phyloP scores from a whole-genome alignment of 2,329 filamentous ascomycete species.

The Ascochyta lentis region DNA sequence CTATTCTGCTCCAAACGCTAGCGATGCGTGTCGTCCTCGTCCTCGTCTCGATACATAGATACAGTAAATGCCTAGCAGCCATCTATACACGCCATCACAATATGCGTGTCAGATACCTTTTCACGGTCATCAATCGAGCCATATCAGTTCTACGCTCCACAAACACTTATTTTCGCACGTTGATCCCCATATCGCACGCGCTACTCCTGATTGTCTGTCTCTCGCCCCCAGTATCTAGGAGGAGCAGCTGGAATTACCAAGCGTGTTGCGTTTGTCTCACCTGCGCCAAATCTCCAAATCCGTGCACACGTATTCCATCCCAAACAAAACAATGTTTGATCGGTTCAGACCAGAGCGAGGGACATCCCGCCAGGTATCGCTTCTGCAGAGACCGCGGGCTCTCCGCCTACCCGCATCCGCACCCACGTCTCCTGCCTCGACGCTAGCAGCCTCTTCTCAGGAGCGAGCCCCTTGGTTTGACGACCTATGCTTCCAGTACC shows the following conservation, averaged over 20 bases:
- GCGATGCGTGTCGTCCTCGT: too few species aligned
- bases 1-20: too few species aligned
- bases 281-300: neutral
- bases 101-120: neutral
- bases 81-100: neutral
- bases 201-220: neutral
- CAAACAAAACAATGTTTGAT: neutral
- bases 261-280: neutral
- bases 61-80: neutral
- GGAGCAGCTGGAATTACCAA: neutral
- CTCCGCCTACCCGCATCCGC: constrained; percentile 3
- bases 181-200: neutral
- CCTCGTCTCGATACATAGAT: too few species aligned
- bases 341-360: neutral
- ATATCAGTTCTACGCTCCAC: neutral
- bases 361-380: neutral
- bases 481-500: neutral
- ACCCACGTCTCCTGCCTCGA: neutral
- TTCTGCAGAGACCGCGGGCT: constrained; percentile 9
- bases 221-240: neutral
- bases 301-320: neutral
- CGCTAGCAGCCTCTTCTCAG: neutral
- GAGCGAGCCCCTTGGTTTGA: neutral
- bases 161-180: neutral
- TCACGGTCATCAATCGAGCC: neutral